phyloP scores from a whole-genome alignment of 2,329 filamentous ascomycete genomes.

The Aspergillus nomiae region DNA sequence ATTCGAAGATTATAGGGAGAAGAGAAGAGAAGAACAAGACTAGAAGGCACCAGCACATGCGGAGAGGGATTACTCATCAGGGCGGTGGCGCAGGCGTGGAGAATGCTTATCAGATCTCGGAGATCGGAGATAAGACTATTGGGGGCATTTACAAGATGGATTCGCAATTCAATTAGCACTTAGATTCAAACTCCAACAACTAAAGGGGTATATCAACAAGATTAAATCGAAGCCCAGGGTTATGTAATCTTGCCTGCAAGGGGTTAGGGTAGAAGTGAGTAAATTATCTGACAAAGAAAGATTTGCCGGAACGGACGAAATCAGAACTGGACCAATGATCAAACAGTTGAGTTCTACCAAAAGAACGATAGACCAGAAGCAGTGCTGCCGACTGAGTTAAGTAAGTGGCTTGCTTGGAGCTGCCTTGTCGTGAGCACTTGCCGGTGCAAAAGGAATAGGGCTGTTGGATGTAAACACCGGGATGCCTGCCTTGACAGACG shows the following conservation, averaged over 20 bases:
- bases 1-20: background rate
- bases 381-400: background rate
- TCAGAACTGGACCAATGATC: background rate
- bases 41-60: slow-evolving; percentile 27
- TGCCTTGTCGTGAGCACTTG: background rate
- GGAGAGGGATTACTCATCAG: slow-evolving; percentile 24
- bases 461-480: slow-evolving; percentile 53
- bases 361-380: background rate
- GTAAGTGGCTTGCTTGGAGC: background rate
- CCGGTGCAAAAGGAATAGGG: slow-evolving; percentile 44
- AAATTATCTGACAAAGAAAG: background rate
- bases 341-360: background rate
- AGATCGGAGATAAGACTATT: slow-evolving; percentile 19
- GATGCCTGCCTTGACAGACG: slow-evolving; percentile 45
- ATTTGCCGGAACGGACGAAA: background rate
- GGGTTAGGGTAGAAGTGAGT: background rate
- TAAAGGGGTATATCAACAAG: slow-evolving; percentile 17
- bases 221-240: slow-evolving; percentile 1
- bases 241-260: background rate
- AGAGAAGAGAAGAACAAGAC: slow-evolving; percentile 11
- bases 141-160: background rate
- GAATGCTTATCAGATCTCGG: slow-evolving; percentile 18
- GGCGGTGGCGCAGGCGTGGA: slow-evolving; percentile 10
- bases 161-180: background rate
- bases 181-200: slow-evolving; percentile 8